A percentile compares a stretch with the other conserved stretches of the same genome.
Evolutionary conservation across 306 rosid genomes (phyloP).

Genomic region (Fagus sylvatica): DNA sequence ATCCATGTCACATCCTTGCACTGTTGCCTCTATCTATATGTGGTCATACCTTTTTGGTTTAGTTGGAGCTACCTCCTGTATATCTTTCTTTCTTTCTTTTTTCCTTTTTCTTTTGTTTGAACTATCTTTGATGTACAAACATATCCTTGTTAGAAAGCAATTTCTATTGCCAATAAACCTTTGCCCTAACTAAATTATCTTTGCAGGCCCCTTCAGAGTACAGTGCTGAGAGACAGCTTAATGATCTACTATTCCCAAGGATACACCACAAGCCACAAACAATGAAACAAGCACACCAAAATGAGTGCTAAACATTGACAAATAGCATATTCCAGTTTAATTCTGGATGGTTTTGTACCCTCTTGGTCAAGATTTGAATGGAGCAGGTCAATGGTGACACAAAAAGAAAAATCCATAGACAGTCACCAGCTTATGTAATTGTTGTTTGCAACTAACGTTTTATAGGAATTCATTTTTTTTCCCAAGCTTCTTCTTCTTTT

Average conservation of each 20-base stretch:
- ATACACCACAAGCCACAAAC: conserved; percentile 59
- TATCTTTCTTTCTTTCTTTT: neutral
- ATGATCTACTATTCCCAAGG: conserved; percentile 76
- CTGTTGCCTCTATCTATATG: neutral
- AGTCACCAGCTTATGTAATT: conserved; percentile 43
- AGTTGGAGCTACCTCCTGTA: too few species aligned
- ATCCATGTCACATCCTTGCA: neutral
- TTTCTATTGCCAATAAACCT: conserved; percentile 14
- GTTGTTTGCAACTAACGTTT: conserved; percentile 28
- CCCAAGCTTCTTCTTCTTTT: neutral
- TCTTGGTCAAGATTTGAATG: conserved; percentile 25
- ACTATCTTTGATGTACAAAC: neutral
- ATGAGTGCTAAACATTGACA: conserved; percentile 33
- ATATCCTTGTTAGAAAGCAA: conserved; percentile 9
- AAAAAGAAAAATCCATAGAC: conserved; percentile 27
- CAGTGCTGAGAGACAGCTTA: conserved; percentile 85
- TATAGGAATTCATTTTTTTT: conserved; percentile 39
- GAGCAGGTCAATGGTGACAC: conserved; percentile 20
- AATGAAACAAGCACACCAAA: conserved; percentile 58
- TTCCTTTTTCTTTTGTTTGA: neutral
- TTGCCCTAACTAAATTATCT: conserved; percentile 11
- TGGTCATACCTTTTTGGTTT: neutral
- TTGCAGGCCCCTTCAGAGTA: conserved; percentile 87
- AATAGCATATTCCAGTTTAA: conserved; percentile 8
- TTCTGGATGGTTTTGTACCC: conserved; percentile 29